Percentiles rank a stretch among this genome's conserved stretches.
Conservation (phyloP, 345 rosid genomes). For the Toxicodendron radicans region DNA sequence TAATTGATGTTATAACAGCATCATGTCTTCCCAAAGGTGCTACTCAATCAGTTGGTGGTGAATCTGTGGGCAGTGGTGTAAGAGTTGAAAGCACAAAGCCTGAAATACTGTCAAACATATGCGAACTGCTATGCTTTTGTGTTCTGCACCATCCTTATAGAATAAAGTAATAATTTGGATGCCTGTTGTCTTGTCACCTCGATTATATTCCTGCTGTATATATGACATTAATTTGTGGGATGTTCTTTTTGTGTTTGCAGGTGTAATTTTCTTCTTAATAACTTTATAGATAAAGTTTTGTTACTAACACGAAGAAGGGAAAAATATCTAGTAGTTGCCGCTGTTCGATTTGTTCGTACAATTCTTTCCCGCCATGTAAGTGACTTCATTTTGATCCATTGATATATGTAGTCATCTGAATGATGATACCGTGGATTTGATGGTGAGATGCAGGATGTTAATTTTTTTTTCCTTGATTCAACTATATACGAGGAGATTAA, state of each 20-base stretch:
- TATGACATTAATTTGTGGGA: constrained; percentile 4
- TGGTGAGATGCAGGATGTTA: neutral
- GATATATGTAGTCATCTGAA: neutral
- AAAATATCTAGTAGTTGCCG: constrained; percentile 90
- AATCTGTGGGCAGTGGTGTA: constrained; percentile 42
- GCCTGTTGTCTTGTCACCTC: constrained; percentile 9
- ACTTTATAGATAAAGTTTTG: constrained; percentile 79
- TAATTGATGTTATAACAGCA: constrained; percentile 80
- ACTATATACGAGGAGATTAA: neutral
- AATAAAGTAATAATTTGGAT: constrained; percentile 65
- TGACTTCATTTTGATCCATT: constrained; percentile 20
- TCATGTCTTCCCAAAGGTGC: constrained; percentile 57
- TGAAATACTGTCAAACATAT: constrained; percentile 83
- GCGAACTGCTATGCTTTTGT: constrained; percentile 95
- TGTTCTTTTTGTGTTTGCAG: constrained; percentile 48
- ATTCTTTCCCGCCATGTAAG: constrained; percentile 84
- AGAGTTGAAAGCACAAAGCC: constrained; percentile 63
- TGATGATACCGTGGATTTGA: neutral
- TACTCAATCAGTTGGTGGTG: constrained; percentile 38
- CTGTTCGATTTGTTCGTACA: constrained; percentile 90
- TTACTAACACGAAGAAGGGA: constrained; percentile 81
- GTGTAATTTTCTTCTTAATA: constrained; percentile 84
- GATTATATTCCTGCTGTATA: constrained; percentile 18
- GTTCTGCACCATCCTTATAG: constrained; percentile 89
- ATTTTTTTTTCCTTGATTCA: neutral